phyloP scores from a whole-genome alignment of 345 rosid species.

The Boechera retrofracta region DNA sequence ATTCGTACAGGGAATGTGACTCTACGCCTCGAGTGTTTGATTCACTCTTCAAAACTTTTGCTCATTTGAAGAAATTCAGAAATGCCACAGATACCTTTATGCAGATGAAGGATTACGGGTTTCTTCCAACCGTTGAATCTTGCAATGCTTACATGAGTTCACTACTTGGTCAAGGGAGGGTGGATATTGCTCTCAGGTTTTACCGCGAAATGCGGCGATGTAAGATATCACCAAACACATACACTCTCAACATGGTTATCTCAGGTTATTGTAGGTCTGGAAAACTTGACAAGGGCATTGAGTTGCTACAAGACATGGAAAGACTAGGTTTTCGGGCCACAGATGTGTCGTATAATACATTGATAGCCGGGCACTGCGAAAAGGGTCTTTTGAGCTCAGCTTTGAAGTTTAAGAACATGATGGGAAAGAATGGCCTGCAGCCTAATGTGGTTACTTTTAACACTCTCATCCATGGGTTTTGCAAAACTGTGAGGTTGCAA shows the following conservation, averaged over 20 bases:
- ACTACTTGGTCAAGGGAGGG: constrained; percentile 57
- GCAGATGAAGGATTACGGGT: constrained; percentile 73
- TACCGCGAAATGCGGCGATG: constrained; percentile 68
- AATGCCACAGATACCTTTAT: constrained; percentile 62
- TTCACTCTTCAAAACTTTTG: constrained; percentile 65
- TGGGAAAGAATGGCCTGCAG: constrained; percentile 57
- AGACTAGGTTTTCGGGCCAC: constrained; percentile 58
- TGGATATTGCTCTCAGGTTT: constrained; percentile 65
- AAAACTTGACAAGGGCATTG: constrained; percentile 66
- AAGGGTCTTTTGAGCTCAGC: constrained; percentile 73
- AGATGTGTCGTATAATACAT: constrained; percentile 62
- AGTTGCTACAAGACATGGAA: constrained; percentile 62
- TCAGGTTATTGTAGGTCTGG: constrained; percentile 64
- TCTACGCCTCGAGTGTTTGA: constrained; percentile 86
- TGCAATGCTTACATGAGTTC: constrained; percentile 87
- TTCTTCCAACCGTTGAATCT: constrained; percentile 70
- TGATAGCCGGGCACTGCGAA: constrained; percentile 73
- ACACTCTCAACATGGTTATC: constrained; percentile 76
- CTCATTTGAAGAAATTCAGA: constrained; percentile 76
- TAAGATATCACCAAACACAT: constrained; percentile 76
- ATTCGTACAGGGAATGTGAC: constrained; percentile 70
- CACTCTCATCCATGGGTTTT: constrained; percentile 70
- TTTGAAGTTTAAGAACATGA: constrained; percentile 60
- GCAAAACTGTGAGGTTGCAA: constrained; percentile 57
- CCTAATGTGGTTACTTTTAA: constrained; percentile 74